Conservation (phyloP, 306 rosid species). For the Casuarina glauca region DNA sequence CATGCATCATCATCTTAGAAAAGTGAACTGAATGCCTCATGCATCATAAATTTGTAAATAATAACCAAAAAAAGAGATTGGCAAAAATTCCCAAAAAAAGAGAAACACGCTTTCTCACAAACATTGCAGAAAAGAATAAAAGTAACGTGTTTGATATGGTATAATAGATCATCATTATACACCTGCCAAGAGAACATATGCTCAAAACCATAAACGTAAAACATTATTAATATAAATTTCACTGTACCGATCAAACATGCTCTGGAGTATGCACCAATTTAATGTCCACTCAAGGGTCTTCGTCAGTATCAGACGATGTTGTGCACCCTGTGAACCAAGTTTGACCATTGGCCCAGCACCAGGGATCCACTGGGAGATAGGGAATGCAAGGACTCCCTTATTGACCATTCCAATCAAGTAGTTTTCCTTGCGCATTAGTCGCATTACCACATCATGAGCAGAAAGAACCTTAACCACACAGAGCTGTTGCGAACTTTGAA, state of each 20-base stretch:
- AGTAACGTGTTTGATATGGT: neutral
- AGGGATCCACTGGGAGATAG: constrained; percentile 86
- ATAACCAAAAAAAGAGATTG: neutral
- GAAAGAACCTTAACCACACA: constrained; percentile 89
- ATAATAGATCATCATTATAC: neutral
- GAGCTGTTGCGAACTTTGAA: constrained; percentile 68
- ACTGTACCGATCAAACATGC: constrained; percentile 96
- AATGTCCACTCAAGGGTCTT: constrained; percentile 97
- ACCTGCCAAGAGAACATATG: neutral
- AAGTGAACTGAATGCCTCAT: neutral
- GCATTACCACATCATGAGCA: constrained; percentile 90
- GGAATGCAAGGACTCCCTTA: constrained; percentile 92
- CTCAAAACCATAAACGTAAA: constrained; percentile 10
- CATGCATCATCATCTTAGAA: constrained; percentile 9
- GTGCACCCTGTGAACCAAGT: constrained; percentile 47
- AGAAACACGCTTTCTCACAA: neutral
- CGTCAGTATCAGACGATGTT: constrained; percentile 59
- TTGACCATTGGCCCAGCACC: constrained; percentile 82
- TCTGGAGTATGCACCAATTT: constrained; percentile 93
- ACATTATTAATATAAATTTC: constrained; percentile 11
- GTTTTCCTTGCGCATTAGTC: constrained; percentile 97
- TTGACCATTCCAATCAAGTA: constrained; percentile 93
- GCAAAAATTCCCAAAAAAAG: neutral
- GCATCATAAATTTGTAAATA: neutral
- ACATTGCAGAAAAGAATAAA: neutral